A percentile compares a stretch with the other conserved stretches of the same genome.
These are phyloP conservation scores for Drechslerella dactyloides DNA, from an alignment of 2,329 filamentous ascomycete genomes.

Conservation along the genomic window DNA sequence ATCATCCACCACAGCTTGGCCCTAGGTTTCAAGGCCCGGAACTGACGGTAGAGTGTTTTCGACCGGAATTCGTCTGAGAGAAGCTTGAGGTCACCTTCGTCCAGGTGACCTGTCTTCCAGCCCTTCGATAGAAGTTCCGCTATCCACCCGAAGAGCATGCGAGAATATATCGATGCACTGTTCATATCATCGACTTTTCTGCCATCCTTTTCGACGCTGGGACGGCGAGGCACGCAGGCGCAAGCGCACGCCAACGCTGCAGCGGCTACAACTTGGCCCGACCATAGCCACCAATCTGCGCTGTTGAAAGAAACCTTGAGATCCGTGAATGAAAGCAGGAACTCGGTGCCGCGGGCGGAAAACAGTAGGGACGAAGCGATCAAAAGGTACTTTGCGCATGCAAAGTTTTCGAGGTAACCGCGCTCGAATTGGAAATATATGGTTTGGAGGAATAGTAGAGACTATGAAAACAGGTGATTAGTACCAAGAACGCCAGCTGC, in stretches of 20 bases:
- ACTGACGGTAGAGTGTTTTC: conserved; percentile 28
- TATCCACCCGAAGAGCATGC: conserved; percentile 29
- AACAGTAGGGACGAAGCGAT: conserved; percentile 62
- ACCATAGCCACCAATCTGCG: conserved; percentile 46
- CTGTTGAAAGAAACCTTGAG: conserved; percentile 40
- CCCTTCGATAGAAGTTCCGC: conserved; percentile 29
- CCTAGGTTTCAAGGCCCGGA: conserved; percentile 20
- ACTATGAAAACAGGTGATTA: conserved; percentile 57
- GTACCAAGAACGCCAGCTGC: conserved; percentile 13
- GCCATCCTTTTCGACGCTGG: conserved; percentile 42
- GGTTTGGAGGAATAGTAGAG: conserved; percentile 64
- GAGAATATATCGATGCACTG: conserved; percentile 25
- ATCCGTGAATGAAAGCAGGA: conserved; percentile 37
- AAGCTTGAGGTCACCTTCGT: conserved; percentile 38
- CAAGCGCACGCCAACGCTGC: conserved; percentile 47
- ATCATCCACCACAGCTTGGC: conserved; percentile 37
- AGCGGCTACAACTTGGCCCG: conserved; percentile 47
- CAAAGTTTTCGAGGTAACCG: conserved; percentile 63
- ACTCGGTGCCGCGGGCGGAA: conserved; percentile 55
- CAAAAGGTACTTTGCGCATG: conserved; percentile 64
- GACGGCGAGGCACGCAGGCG: conserved; percentile 36
- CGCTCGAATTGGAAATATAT: conserved; percentile 62
- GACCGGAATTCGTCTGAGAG: conserved; percentile 23
- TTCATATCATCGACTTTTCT: conserved; percentile 39
- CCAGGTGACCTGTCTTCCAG: conserved; percentile 46